Conservation (phyloP, 768 basidiomycete species). For the Pseudohyphozyma bogoriensis region DNA sequence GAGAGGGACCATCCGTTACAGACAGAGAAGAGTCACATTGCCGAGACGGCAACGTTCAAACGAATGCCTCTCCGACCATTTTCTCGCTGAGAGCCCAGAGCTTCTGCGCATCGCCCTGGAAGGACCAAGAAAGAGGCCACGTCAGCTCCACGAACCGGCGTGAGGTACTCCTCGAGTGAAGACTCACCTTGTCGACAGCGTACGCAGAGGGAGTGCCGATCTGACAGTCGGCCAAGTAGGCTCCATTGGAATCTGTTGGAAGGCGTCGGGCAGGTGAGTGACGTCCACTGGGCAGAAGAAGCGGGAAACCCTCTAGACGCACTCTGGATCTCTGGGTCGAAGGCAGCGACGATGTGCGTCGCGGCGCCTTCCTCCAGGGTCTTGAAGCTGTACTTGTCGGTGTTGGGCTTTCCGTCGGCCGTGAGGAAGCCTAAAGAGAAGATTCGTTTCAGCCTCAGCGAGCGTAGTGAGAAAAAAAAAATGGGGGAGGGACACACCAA, state of each 20-base stretch:
- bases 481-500: background rate
- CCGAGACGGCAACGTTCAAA: no score
- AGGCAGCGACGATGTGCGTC: background rate
- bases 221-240: background rate
- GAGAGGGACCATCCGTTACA: no score
- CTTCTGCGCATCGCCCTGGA: background rate
- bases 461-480: no score
- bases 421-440: background rate
- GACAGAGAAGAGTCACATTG: no score
- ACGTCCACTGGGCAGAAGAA: background rate
- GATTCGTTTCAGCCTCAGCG: no score
- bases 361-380: accelerated
- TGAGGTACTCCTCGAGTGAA: no score
- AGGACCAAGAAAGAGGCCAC: no score
- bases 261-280: background rate
- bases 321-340: background rate
- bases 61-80: background rate
- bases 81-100: background rate
- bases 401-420: background rate
- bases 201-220: background rate
- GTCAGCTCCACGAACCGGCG: background rate
- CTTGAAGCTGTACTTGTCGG: background rate
- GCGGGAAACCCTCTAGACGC: background rate
- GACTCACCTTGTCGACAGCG: background rate
- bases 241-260: background rate